These are phyloP conservation scores for Stentor coeruleus DNA, from an alignment of 73 alveolate species.

Conservation along the genomic window DNA sequence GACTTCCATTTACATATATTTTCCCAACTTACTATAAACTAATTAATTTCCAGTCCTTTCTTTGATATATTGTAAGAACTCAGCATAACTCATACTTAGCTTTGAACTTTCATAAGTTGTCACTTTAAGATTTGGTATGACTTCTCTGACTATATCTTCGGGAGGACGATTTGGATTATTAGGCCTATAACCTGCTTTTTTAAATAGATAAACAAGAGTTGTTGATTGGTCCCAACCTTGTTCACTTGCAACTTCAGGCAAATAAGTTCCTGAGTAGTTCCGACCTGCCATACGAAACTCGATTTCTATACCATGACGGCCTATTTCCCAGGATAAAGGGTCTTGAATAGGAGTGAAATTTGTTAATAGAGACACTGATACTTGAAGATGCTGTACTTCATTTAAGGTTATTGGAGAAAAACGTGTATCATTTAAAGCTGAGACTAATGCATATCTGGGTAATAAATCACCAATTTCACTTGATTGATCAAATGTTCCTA, in stretches of 20 bases:
- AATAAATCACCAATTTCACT: slow-evolving; percentile 58
- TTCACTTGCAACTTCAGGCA: slow-evolving; percentile 95
- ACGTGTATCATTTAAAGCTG: slow-evolving; percentile 88
- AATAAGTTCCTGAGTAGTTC: slow-evolving; percentile 77
- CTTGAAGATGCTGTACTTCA: slow-evolving; percentile 64
- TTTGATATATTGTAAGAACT: no score
- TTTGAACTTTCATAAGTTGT: slow-evolving; percentile 66
- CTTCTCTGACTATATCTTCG: slow-evolving; percentile 28
- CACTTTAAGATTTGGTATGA: slow-evolving; percentile 40
- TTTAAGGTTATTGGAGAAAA: slow-evolving; percentile 68
- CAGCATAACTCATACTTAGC: no score
- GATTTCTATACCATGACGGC: slow-evolving; percentile 93
- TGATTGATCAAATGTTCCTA: slow-evolving; percentile 78
- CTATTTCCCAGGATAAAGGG: slow-evolving; percentile 87
- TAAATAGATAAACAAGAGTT: neutral
- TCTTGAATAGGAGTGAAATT: slow-evolving; percentile 70
- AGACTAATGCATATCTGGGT: slow-evolving; percentile 59
- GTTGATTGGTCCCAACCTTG: slow-evolving; percentile 77
- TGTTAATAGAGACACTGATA: slow-evolving; percentile 71
- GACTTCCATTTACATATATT: slow-evolving; percentile 23
- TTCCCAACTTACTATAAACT: no score
- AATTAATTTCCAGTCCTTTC: no score
- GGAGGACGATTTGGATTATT: neutral
- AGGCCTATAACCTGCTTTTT: neutral
- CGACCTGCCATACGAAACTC: slow-evolving; percentile 62